Evolutionary conservation across 176 grass and related monocot genomes (phyloP).

Genomic region (Hyparrhenia diplandra): DNA sequence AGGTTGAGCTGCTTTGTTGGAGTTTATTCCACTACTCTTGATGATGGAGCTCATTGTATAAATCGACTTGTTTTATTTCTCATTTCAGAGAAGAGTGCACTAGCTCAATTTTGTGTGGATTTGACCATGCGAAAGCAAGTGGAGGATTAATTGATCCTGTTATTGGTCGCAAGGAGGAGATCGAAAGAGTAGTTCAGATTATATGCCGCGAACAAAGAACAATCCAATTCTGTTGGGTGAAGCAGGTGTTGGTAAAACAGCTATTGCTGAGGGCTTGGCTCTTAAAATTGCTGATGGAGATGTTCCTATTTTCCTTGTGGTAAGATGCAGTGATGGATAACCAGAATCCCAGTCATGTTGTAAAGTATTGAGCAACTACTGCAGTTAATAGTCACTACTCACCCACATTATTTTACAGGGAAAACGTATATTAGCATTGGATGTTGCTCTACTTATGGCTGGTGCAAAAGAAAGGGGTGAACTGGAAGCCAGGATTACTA

Average conservation of each 20-base stretch:
- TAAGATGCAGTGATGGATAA: conserved; percentile 20
- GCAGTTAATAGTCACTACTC: not conserved
- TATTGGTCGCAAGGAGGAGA: conserved; percentile 75
- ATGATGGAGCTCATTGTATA: not conserved
- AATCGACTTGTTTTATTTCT: conserved; percentile 1
- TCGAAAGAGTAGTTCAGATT: conserved; percentile 94
- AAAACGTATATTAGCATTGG: conserved; percentile 87
- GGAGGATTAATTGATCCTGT: conserved; percentile 94
- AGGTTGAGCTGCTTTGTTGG: not conserved
- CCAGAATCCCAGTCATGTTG: not conserved
- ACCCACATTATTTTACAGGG: conserved; percentile 36
- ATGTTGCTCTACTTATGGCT: conserved; percentile 93
- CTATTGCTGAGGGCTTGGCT: conserved; percentile 92
- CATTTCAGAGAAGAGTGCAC: conserved; percentile 69
- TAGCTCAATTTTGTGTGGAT: conserved; percentile 94
- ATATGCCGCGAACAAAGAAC: conserved; percentile 91
- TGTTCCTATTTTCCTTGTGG: conserved; percentile 76
- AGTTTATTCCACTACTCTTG: conserved; percentile 22
- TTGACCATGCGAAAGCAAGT: conserved; percentile 69
- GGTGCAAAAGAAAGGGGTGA: conserved; percentile 96
- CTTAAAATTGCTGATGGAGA: conserved; percentile 69
- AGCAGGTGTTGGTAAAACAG: conserved; percentile 96
- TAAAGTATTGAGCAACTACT: not conserved
- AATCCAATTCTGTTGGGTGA: conserved; percentile 99
- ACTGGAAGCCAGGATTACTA: conserved; percentile 87